Evolutionary conservation across 78 protist species (phyloP), one percentile per base, ranked within the genome.

Genomic region (Chrysochromulina parva): DNA sequence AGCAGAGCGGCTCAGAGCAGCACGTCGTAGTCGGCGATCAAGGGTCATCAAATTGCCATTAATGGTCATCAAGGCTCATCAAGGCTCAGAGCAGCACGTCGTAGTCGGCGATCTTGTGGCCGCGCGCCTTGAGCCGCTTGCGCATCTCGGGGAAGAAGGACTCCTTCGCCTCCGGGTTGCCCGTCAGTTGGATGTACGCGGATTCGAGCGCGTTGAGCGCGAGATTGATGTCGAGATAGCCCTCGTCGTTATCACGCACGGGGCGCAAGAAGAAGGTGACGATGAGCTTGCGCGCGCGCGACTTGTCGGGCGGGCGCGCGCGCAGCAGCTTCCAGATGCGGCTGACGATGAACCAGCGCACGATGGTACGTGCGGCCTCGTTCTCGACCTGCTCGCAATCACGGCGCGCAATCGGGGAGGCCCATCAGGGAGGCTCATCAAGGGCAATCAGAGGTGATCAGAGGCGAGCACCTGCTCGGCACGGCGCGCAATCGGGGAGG

Each of bases 171-270:
- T 53, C 47, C 6, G 22, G n/a, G 4, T 78, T 22, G 62, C 86
- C 86, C 26, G 86, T 78, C 11, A 78, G 86, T 47, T 78, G 86
- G 55, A 78, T 78, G 60, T 24, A 78, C 1, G 86, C 86, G 26
- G 86, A 6, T 48, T 78, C 86, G 60, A 78, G 86, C 48, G 86
- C 86, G 86, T 78, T 78, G 28, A 78, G 59, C 16, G 86, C 86
- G 7, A 78, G 59, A 62, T 78, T 78, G 86, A 78, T 53, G 62
- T 78, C 86, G 47, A 22, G 60, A 50, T 53, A 78, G 62, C 86
- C 86, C 62, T 78, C 86, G 62, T 78, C 86, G 13, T 2, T 19
- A 48, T 78, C 5, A 20, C 60, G 57, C 24, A 2, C 20, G 24
- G 86, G 86, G 48, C 11, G 50, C 0, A 14, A 3, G 62, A 78